Base-by-base conservation (phyloP, 176 grass and related monocot genomes). In the Puccinellia tenuiflora region DNA sequence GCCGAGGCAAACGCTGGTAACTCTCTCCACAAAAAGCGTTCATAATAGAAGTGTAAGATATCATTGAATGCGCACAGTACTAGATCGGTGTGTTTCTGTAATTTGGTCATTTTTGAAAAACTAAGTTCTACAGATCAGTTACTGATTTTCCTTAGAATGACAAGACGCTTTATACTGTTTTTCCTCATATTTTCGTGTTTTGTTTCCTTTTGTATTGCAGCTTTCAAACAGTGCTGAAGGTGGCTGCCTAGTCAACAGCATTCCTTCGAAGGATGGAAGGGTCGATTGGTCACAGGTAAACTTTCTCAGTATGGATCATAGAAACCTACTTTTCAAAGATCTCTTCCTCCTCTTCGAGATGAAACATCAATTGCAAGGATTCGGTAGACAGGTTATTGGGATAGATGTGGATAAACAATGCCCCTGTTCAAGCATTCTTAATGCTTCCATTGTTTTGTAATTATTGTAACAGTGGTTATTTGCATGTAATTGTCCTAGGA, bases 211-310 rank as follows among this genome's bases (percentile, higher is more conserved):
- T 93, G 77, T 85, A 47, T 79, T 93, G 38, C 84, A 99, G 96
- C 88, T 99, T 85, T 88, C 91, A 54, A 96, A 96, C 78, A 86
- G 84, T 57, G 73, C 53, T 79, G 93, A 92, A 90, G 79, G 88
- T 80, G 81, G 87, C 86, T 99, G 86, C 81, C 72, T 73, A 37
- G 68, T 93, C 53, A 88, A 88, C 34, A 86, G 86, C 40, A 96
- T 99, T 93, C 93, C 96, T 87, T 69, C 91, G 80, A 90, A 94
- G 74, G 89, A 99, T 84, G 96, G 93, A 54, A 92, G 88, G 71
- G 84, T 99, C 83, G 93, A 99, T 88, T 99, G 93, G 91, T 99
- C 96, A 86, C 89, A 99, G 96, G 96, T 99, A 90, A 59, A 79
- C 21, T 40, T 33, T 40, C 24, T 37, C 31, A 56, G 39, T 48